Evolutionary conservation across 257 asterid species (phyloP).

Genomic region (Solanum peruvianum): DNA sequence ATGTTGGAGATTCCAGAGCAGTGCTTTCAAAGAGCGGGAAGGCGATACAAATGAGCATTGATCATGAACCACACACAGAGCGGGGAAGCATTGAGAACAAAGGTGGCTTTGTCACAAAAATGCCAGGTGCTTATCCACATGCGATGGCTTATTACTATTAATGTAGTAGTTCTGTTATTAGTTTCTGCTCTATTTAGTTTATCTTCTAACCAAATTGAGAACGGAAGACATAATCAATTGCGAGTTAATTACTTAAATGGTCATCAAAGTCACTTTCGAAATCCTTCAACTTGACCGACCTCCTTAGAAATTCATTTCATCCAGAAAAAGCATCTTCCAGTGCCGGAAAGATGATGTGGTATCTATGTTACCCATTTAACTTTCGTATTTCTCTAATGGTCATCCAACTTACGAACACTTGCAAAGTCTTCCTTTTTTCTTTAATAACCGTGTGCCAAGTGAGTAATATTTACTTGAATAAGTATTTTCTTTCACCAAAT

Average conservation of each 20-base stretch:
- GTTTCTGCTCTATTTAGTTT: background rate
- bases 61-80: constrained; percentile 87
- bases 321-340: background rate
- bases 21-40: constrained; percentile 77
- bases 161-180: background rate
- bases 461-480: background rate
- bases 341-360: background rate
- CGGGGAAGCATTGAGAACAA: constrained; percentile 65
- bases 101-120: constrained; percentile 93
- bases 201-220: background rate
- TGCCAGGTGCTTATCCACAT: constrained; percentile 56
- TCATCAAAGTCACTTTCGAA: background rate
- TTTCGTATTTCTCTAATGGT: background rate
- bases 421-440: background rate
- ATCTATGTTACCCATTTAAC: background rate
- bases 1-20: constrained; percentile 92
- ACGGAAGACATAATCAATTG: background rate
- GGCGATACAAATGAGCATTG: constrained; percentile 73
- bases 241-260: background rate
- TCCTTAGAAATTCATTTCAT: background rate
- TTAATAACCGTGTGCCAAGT: background rate
- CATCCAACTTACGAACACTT: background rate
- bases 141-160: background rate
- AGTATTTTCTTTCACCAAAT: background rate
- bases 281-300: background rate